phyloP scores from a whole-genome alignment of 139 green algal genomes.

The Micractinium conductrix region DNA sequence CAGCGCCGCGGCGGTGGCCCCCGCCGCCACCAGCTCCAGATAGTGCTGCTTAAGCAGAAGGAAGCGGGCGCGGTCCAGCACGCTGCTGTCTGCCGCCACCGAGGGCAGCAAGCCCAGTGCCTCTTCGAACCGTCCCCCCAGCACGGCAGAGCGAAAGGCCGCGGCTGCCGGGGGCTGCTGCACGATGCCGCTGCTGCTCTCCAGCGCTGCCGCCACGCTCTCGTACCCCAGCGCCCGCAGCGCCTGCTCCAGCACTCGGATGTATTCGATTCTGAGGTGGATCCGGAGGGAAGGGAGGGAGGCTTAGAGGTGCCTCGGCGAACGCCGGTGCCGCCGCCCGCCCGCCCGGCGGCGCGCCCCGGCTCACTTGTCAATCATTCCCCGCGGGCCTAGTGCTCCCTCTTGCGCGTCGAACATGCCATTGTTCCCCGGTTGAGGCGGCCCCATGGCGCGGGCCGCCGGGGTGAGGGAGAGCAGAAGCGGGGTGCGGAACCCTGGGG shows the following conservation, averaged over 20 bases:
- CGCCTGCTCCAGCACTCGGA: slow-evolving; percentile 81
- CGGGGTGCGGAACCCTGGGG: too few species aligned
- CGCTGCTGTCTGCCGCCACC: slow-evolving; percentile 30
- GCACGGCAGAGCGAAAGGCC: slow-evolving; percentile 61
- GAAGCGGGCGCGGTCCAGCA: slow-evolving; percentile 53
- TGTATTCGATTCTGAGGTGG: slow-evolving; percentile 58
- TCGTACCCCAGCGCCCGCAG: slow-evolving; percentile 72
- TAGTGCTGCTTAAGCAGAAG: slow-evolving; percentile 71
- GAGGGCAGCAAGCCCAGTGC: slow-evolving; percentile 66
- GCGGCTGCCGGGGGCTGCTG: slow-evolving; percentile 73
- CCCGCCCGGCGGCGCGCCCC: too few species aligned
- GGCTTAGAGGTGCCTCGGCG: not conserved
- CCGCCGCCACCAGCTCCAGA: slow-evolving; percentile 49
- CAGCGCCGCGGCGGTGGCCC: slow-evolving; percentile 42
- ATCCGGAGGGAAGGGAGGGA: not conserved
- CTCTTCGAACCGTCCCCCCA: slow-evolving; percentile 63
- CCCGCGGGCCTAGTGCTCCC: too few species aligned
- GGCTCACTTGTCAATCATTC: too few species aligned
- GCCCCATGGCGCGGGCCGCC: too few species aligned
- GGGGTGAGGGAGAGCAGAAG: too few species aligned
- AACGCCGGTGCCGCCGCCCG: too few species aligned
- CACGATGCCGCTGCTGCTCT: slow-evolving; percentile 44
- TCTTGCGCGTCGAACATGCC: too few species aligned
- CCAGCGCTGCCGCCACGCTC: slow-evolving; percentile 52
- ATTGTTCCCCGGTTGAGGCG: too few species aligned